Base-by-base conservation (phyloP, 495 filamentous ascomycete species). In the Thozetella sp. region DNA sequence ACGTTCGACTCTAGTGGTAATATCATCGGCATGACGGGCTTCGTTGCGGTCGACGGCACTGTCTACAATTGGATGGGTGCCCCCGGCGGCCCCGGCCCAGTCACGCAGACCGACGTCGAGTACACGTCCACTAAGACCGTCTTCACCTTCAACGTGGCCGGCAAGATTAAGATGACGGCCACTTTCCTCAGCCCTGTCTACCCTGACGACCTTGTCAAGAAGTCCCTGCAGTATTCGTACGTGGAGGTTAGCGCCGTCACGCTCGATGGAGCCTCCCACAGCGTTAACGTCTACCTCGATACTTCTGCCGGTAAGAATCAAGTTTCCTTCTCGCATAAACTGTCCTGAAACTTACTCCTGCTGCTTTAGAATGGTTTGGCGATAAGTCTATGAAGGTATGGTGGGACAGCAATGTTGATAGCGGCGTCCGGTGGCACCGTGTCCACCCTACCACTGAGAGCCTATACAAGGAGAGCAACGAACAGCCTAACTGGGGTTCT, bases 181-280 rank as follows among this genome's bases (percentile, higher is more conserved):
- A 92, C 90, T 0, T 97, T 97, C 69, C 76, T 97, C 26, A 93
- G 91, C 2, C 94, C 93, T 0, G 90, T 98, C 46, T 97, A 91
- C 12, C 90, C 93, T 1, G 88, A 88, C 10, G 96, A 95, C 61
- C 88, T 93, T 60, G 79, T 88, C 59, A 85, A 93, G 48, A 94
- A 98, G 75, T 90, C 91, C 26, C 84, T 96, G 46, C 91, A 93
- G 34, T 93, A 92, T 25, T 89, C 90, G n/a, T 97, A 97, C 70
- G 67, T 97, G 22, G 84, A 86, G 17, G 80, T 93, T 23, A 80
- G 87, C 58, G 90, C 91, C 13, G 67, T 51, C 30, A 76, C 77
- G 4, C 53, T 74, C 0, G 80, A 83, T 62, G 80, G 86, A 30
- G 85, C 80, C 19, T 74, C 74, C 34, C 87, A 91, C 57, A 78